Evolutionary conservation across 2,329 filamentous ascomycete species (phyloP).

Genomic region (Penicillium sp.): DNA sequence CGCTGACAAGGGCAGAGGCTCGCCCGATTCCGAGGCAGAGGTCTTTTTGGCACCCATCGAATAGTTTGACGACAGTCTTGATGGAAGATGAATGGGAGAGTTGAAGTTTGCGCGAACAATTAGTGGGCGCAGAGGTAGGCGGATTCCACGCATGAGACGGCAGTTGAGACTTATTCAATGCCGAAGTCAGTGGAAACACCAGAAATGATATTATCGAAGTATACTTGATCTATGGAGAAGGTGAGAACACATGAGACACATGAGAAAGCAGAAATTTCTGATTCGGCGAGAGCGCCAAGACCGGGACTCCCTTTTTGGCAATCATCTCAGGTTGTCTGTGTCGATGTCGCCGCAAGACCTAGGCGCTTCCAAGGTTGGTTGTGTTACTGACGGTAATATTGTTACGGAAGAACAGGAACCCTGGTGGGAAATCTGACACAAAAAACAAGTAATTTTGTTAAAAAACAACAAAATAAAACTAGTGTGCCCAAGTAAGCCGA

Average conservation of each 20-base stretch:
- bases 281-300: constrained; percentile 9
- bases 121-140: constrained; percentile 5
- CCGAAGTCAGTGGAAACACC: constrained; percentile 7
- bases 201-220: neutral
- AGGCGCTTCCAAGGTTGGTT: too few species aligned
- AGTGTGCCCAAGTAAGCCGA: too few species aligned
- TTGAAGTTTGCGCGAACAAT: constrained; percentile 4
- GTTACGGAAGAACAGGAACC: too few species aligned
- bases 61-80: neutral
- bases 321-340: neutral
- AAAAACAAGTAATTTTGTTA: too few species aligned
- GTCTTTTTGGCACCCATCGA: constrained; percentile 10
- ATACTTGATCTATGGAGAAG: neutral
- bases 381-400: too few species aligned
- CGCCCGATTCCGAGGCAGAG: neutral
- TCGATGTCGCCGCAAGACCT: too few species aligned
- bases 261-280: constrained; percentile 21
- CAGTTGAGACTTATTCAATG: constrained; percentile 15
- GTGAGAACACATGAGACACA: neutral
- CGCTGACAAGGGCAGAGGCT: constrained; percentile 60
- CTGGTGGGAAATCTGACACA: too few species aligned
- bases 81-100: constrained; percentile 1
- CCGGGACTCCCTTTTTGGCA: neutral
- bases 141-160: constrained; percentile 20
- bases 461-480: too few species aligned